Percentiles rank a stretch among this genome's conserved stretches.
These are phyloP conservation scores for Colletotrichum sp. DNA, from an alignment of 2,329 filamentous ascomycete genomes.

Conservation along the genomic window DNA sequence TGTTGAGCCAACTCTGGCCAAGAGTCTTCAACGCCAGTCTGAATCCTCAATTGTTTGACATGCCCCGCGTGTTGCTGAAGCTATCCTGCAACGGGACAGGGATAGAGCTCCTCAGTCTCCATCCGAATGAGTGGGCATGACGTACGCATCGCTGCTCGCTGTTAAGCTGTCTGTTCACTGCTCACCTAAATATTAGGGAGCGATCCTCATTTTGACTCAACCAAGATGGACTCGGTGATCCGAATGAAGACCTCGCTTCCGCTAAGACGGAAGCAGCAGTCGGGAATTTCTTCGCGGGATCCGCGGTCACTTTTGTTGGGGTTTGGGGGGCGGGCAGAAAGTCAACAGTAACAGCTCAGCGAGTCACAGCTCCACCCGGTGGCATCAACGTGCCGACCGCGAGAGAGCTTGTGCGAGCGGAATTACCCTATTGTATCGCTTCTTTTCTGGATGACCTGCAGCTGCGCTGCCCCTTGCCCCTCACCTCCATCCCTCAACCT, in stretches of 20 bases:
- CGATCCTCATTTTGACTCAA: background rate
- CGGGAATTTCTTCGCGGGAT: background rate
- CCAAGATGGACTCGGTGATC: background rate
- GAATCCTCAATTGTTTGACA: background rate
- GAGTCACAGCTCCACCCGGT: background rate
- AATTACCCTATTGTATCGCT: slow-evolving; percentile 10
- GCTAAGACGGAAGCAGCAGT: background rate
- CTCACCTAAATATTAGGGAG: background rate
- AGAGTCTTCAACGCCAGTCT: background rate
- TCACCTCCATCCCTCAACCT: background rate
- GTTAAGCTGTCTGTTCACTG: background rate
- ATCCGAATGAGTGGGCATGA: background rate
- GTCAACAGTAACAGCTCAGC: background rate
- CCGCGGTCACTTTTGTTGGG: background rate
- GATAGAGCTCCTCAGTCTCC: background rate
- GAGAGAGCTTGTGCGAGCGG: background rate
- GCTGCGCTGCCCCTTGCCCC: background rate
- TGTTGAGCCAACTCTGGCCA: background rate
- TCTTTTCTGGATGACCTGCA: slow-evolving; percentile 16
- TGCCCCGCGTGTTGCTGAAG: background rate
- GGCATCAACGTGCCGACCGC: background rate
- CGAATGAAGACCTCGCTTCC: background rate
- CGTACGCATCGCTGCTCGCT: background rate
- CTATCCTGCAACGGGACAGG: background rate
- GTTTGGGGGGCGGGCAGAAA: background rate